Percentiles rank a stretch among this genome's conserved stretches.
Evolutionary conservation across 208 protist genomes (phyloP).

Genomic region (Trypanosomatidae sp.): DNA sequence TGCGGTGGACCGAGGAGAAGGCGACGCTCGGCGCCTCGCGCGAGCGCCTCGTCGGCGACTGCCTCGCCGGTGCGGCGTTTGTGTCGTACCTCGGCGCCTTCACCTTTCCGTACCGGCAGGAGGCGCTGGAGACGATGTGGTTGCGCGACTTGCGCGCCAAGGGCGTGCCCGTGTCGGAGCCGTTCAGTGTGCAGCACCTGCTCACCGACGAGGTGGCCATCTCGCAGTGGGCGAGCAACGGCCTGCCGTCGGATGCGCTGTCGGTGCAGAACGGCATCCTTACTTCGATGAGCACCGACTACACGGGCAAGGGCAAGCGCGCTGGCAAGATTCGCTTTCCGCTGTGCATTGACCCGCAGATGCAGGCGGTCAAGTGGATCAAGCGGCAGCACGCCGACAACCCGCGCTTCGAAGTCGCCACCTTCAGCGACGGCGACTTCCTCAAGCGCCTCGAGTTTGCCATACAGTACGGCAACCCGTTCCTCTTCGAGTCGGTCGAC

Average conservation of each 20-base stretch:
- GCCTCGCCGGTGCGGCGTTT: slow-evolving; percentile 94
- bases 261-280: slow-evolving; percentile 98
- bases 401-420: slow-evolving; percentile 87
- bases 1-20: slow-evolving; percentile 94
- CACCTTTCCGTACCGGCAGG: slow-evolving; percentile 93
- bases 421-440: slow-evolving; percentile 96
- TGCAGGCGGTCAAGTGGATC: slow-evolving; percentile 98
- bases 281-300: slow-evolving; percentile 81
- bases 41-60: slow-evolving; percentile 94
- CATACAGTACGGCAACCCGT: slow-evolving; percentile 96
- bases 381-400: slow-evolving; percentile 92
- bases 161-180: slow-evolving; percentile 82
- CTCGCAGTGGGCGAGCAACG: slow-evolving; percentile 94
- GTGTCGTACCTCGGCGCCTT: slow-evolving; percentile 97
- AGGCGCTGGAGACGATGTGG: slow-evolving; percentile 90
- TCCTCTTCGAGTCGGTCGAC: slow-evolving; percentile 98
- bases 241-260: slow-evolving; percentile 96
- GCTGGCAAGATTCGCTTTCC: slow-evolving; percentile 90
- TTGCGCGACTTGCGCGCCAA: slow-evolving; percentile 77
- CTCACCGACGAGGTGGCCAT: slow-evolving; percentile 96
- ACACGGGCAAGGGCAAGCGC: slow-evolving; percentile 61
- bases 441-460: slow-evolving; percentile 95
- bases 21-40: slow-evolving; percentile 70
- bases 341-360: slow-evolving; percentile 98
- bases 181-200: slow-evolving; percentile 87